phyloP scores from a whole-genome alignment of 345 rosid species.

The Salix dunnii region DNA sequence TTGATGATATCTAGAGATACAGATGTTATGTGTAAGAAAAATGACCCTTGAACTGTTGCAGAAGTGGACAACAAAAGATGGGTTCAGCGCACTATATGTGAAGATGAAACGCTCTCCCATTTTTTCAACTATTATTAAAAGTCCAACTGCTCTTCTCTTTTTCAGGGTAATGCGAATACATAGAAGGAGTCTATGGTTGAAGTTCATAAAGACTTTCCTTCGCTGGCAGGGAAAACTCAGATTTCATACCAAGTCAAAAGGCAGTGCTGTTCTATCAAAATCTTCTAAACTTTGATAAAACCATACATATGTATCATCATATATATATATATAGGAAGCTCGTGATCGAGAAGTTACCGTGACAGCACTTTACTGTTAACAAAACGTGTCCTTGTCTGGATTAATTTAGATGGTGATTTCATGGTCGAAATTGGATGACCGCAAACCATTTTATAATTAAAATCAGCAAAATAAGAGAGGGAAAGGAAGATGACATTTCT shows the following conservation, averaged over 20 bases:
- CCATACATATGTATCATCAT: background rate
- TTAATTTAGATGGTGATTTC: background rate
- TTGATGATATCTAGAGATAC: background rate
- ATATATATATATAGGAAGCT: background rate
- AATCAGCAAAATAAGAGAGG: background rate
- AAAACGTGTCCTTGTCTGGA: background rate
- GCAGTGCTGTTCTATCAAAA: background rate
- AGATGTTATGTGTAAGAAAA: background rate
- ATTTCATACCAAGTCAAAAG: background rate
- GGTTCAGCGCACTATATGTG: constrained; percentile 46
- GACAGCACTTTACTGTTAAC: background rate
- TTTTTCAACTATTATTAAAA: background rate
- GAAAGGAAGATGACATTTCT: background rate
- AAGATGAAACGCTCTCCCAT: constrained; percentile 5
- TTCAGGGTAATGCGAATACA: background rate
- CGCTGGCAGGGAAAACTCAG: background rate
- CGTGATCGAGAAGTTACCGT: background rate
- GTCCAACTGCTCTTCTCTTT: background rate
- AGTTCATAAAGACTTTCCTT: background rate
- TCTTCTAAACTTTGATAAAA: too few relatives aligned
- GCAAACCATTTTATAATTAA: background rate
- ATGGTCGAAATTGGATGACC: background rate
- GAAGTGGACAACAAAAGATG: constrained; percentile 23
- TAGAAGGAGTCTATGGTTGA: background rate
- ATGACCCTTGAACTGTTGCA: background rate